These are phyloP conservation scores for Yamadazyma kanchanaburiensis DNA, from an alignment of 1,139 yeast species.

Conservation along the genomic window DNA sequence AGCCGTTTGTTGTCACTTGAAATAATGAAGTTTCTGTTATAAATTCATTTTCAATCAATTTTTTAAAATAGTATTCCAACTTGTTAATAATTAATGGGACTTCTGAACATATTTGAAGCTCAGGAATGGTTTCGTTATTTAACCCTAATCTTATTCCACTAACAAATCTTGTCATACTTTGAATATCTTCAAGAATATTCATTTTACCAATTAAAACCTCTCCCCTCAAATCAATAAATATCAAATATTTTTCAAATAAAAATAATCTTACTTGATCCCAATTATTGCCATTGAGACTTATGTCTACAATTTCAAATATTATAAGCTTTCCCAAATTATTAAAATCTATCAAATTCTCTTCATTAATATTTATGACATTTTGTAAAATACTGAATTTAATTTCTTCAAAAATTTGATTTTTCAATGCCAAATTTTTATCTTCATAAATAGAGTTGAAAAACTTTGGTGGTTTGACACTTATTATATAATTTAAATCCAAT, in stretches of 20 bases:
- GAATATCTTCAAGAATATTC: conserved; percentile 26
- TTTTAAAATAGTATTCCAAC: conserved; percentile 34
- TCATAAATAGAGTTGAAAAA: conserved; percentile 13
- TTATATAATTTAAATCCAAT: conserved; percentile 18
- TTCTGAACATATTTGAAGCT: conserved; percentile 35
- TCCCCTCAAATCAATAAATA: conserved; percentile 30
- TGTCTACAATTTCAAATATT: conserved; percentile 42
- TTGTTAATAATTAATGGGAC: conserved; percentile 35
- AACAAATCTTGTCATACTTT: conserved; percentile 20
- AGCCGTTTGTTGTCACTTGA: conserved; percentile 51
- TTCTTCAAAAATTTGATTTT: conserved; percentile 14
- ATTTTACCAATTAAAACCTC: conserved; percentile 32
- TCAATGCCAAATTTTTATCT: conserved; percentile 14
- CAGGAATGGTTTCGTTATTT: conserved; percentile 41
- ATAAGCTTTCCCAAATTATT: conserved; percentile 16
- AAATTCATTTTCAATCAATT: conserved; percentile 12
- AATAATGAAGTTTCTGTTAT: conserved; percentile 29
- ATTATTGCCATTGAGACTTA: conserved; percentile 32
- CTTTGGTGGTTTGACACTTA: conserved; percentile 26
- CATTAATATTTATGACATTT: conserved; percentile 12
- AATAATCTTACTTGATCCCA: conserved; percentile 37
- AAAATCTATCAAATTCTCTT: conserved; percentile 13
- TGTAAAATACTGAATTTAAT: conserved; percentile 12
- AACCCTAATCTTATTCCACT: conserved; percentile 34
- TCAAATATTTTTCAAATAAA: conserved; percentile 37